A percentile compares a stretch with the other conserved stretches of the same genome.
phyloP scores from a whole-genome alignment of 129 eudicot species.

The Helichrysum umbraculigerum region DNA sequence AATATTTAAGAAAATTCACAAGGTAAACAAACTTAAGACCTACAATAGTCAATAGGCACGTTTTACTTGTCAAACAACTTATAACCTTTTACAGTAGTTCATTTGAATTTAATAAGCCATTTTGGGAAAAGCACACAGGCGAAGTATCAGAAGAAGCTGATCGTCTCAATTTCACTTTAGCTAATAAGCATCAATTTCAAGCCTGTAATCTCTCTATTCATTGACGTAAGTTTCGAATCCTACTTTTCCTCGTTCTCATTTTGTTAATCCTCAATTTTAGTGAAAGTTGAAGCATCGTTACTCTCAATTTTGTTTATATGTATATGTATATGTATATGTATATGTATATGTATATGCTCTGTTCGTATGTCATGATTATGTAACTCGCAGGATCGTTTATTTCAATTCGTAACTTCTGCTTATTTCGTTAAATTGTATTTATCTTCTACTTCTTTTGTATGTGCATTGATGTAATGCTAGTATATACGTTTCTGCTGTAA shows the following conservation, averaged over 20 bases:
- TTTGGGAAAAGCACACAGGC: too few species aligned
- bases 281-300: conserved; percentile 15
- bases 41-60: too few species aligned
- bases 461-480: not conserved
- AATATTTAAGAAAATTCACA: too few species aligned
- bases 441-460: not conserved
- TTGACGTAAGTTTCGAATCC: conserved; percentile 6
- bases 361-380: not conserved
- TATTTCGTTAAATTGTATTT: not conserved
- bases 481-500: not conserved
- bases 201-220: not conserved
- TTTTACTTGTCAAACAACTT: too few species aligned
- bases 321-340: too few species aligned
- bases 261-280: conserved; percentile 14
- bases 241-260: conserved; percentile 2
- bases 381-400: conserved; percentile 8
- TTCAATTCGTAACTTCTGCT: conserved; percentile 2
- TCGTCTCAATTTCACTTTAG: conserved; percentile 10
- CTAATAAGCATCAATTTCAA: conserved; percentile 8
- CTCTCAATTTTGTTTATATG: conserved; percentile 14
- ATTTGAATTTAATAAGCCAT: too few species aligned
- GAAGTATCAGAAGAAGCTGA: conserved; percentile 1
- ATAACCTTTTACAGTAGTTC: too few species aligned
- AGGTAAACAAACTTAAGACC: too few species aligned
- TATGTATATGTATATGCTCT: too few species aligned